phyloP scores from a whole-genome alignment of 371 early-diverging fungal species.

The Nematocida sp. region DNA sequence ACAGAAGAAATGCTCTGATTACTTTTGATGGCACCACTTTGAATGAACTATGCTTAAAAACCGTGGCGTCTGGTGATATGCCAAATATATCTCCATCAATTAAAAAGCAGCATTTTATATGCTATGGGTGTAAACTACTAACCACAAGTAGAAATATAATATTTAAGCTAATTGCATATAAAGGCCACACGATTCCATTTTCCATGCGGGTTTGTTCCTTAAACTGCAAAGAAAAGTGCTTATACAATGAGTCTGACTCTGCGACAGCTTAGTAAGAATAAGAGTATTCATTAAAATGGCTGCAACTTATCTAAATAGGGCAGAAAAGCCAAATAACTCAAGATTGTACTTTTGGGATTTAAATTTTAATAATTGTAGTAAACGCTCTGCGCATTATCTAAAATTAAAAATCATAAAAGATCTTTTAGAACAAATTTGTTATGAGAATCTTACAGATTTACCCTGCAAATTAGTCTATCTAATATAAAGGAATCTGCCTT shows the following conservation, averaged over 20 bases:
- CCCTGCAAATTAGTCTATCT: no score
- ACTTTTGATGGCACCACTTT: conserved; percentile 7
- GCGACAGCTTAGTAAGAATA: no score
- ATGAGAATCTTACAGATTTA: no score
- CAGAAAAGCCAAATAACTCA: no score
- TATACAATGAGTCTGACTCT: not conserved
- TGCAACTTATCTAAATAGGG: no score
- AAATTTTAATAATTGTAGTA: no score
- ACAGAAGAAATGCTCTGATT: not conserved
- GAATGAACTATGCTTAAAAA: conserved; percentile 45
- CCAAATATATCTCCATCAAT: not conserved
- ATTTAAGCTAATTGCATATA: conserved; percentile 18
- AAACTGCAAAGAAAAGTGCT: conserved; percentile 35
- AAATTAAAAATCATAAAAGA: no score
- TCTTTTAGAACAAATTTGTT: no score
- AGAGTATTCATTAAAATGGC: no score
- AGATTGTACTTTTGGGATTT: no score
- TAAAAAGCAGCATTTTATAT: conserved; percentile 5
- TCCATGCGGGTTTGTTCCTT: conserved; percentile 22
- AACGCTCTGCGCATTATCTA: no score
- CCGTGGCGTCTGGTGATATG: not conserved
- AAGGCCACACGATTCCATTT: conserved; percentile 20
- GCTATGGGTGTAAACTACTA: conserved; percentile 16
- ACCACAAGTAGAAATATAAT: not conserved
- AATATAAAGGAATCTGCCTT: no score